Conservation (phyloP, 345 rosid genomes). For the Pugionium cornutum region DNA sequence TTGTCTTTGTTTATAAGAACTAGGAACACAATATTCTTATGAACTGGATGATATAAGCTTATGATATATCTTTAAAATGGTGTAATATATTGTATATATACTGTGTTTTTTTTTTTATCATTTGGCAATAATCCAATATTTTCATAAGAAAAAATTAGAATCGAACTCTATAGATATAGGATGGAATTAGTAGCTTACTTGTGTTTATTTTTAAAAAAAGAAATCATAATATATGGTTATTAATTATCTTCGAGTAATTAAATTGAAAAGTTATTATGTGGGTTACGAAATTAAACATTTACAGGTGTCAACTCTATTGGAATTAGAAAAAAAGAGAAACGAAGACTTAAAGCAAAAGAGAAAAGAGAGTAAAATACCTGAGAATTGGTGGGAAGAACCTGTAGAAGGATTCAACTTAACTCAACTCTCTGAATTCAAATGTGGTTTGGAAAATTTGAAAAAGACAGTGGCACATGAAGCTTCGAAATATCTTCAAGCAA, state of each 20-base stretch:
- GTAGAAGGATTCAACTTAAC: conserved; percentile 30
- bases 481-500: conserved; percentile 13
- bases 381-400: conserved; percentile 59
- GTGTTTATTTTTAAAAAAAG: too few relatives aligned
- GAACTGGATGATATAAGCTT: not conserved
- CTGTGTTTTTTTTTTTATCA: too few relatives aligned
- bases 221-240: too few relatives aligned
- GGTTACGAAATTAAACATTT: not conserved
- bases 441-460: conserved; percentile 45
- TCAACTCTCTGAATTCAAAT: conserved; percentile 46
- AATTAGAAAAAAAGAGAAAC: conserved; percentile 46
- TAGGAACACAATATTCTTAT: not conserved
- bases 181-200: too few relatives aligned
- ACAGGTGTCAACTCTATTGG: conserved; percentile 39
- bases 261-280: too few relatives aligned
- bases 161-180: too few relatives aligned
- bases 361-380: conserved; percentile 22
- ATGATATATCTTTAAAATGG: too few relatives aligned
- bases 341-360: conserved; percentile 43
- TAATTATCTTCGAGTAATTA: too few relatives aligned
- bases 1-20: too few relatives aligned
- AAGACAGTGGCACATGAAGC: conserved; percentile 41
- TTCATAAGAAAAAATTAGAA: too few relatives aligned
- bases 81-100: too few relatives aligned
- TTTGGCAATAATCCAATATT: too few relatives aligned